Evolutionary conservation across 75 land plant genomes (phyloP), one percentile per base, ranked within the genome.

Genomic region (Adiantum capillusveneris): DNA sequence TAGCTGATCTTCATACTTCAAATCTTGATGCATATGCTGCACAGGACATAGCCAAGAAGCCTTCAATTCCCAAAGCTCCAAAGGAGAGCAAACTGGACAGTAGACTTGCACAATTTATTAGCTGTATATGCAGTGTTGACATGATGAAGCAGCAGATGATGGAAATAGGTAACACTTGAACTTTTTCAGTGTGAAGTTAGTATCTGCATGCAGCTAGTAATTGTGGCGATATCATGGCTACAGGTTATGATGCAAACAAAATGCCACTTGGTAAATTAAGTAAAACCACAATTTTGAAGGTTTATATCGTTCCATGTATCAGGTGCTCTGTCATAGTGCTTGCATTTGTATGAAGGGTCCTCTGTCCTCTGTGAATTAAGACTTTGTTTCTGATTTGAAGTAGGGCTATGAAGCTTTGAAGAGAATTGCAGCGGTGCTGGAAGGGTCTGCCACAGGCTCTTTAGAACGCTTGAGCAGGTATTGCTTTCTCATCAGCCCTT

Each of bases 131-230:
- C 73, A 81, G 81, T 62, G 53, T 94, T 29, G 75, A 74, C 59
- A 94, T 89, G 98, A 94, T 94, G 98, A 81, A 73, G 75, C 87
- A 89, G 59, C 84, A 77, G 71, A 94, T 94, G 98, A 56, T 90
- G 69, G 96, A 94, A 59, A 86, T 94, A 67, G 98, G 98, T 89
- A 22, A 18, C 49, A 26, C 5, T 53, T 7, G 22, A 46, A 18
- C 22, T 18, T 46, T 6, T 6, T 21, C 14, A 2, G 6, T 46
- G 50, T 46, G 17, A 6, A 5, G 5, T 46, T 14, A 46, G 3
- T 46, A 46, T 21, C 3, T 2, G 22, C 22, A 6, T 46, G 50
- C 50, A 46, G 17, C 5, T 46, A 9, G 12, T 52, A 11, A 52
- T 57, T 57, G 58, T 22, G 21, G 58, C 18, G 1, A 25, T 53